phyloP scores from a whole-genome alignment of 2,329 filamentous ascomycete species.

The Calonectria fujianensis region DNA sequence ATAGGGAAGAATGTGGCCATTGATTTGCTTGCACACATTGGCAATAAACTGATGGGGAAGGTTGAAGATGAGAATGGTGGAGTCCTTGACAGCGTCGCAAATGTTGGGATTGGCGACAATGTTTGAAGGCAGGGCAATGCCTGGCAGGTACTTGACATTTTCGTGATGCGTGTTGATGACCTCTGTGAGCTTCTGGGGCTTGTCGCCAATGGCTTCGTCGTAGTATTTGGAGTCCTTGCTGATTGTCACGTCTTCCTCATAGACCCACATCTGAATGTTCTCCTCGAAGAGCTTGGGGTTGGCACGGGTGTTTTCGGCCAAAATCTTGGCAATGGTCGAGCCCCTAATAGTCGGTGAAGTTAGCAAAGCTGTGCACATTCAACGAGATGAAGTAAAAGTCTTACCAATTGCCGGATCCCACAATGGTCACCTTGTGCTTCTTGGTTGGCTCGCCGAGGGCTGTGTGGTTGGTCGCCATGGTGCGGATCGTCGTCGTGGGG shows the following conservation, averaged over 20 bases:
- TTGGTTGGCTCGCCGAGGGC: constrained; percentile 72
- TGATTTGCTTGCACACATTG: constrained; percentile 87
- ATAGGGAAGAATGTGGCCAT: constrained; percentile 92
- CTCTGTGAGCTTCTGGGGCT: constrained; percentile 89
- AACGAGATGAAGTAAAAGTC: neutral
- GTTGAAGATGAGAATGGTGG: constrained; percentile 96
- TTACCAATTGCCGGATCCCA: constrained; percentile 98
- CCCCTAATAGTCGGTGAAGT: constrained; percentile 76
- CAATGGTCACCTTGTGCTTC: constrained; percentile 94
- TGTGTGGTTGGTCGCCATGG: constrained; percentile 57
- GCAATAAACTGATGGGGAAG: constrained; percentile 96
- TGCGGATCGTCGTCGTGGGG: constrained; percentile 51
- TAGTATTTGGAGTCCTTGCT: constrained; percentile 84
- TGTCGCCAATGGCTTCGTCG: constrained; percentile 76
- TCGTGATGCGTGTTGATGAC: constrained; percentile 96
- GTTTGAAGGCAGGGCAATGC: constrained; percentile 87
- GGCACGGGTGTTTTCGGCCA: constrained; percentile 91
- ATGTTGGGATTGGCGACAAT: constrained; percentile 89
- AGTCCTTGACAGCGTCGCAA: constrained; percentile 85
- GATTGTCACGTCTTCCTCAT: constrained; percentile 90
- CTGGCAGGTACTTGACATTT: constrained; percentile 98
- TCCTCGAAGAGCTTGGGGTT: constrained; percentile 89
- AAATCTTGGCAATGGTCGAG: constrained; percentile 96
- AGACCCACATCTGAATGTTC: constrained; percentile 99
- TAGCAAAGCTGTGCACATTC: constrained; percentile 1